These are phyloP conservation scores for Scenedesmus sp. DNA, from an alignment of 163 green algal genomes.

Conservation along the genomic window DNA sequence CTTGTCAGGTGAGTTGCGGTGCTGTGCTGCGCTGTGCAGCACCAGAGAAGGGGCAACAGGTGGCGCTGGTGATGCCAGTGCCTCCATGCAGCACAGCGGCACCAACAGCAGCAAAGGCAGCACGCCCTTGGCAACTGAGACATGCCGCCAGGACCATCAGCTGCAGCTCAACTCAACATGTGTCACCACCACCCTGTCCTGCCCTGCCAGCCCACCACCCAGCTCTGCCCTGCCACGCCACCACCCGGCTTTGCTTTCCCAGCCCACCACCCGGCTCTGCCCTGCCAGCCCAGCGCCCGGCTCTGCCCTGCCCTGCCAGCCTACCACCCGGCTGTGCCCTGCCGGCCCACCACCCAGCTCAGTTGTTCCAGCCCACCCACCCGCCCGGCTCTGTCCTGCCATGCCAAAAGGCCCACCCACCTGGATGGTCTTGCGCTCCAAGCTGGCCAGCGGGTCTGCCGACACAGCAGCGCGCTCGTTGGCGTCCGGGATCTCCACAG, in stretches of 20 bases:
- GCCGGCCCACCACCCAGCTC: neutral
- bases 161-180: too few species aligned
- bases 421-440: slow-evolving; percentile 48
- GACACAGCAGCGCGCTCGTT: slow-evolving; percentile 35
- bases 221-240: too few species aligned
- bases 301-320: neutral
- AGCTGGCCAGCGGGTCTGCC: slow-evolving; percentile 43
- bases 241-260: too few species aligned
- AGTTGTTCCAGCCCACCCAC: neutral
- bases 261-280: too few species aligned
- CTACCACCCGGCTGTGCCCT: neutral
- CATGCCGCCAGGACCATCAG: too few species aligned
- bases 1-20: neutral
- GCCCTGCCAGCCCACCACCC: too few species aligned
- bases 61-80: neutral
- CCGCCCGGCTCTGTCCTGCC: too few species aligned
- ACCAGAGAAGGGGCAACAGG: neutral
- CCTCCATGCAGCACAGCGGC: neutral
- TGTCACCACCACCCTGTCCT: too few species aligned
- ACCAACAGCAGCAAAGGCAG: neutral
- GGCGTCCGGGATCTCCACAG: slow-evolving; percentile 48
- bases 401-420: neutral
- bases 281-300: neutral
- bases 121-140: neutral
- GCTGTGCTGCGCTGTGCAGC: neutral